Percentiles rank a stretch among this genome's conserved stretches.
phyloP scores from a whole-genome alignment of 1,284 basidiomycete genomes.

The Cutaneotrichosporon daszewskae region DNA sequence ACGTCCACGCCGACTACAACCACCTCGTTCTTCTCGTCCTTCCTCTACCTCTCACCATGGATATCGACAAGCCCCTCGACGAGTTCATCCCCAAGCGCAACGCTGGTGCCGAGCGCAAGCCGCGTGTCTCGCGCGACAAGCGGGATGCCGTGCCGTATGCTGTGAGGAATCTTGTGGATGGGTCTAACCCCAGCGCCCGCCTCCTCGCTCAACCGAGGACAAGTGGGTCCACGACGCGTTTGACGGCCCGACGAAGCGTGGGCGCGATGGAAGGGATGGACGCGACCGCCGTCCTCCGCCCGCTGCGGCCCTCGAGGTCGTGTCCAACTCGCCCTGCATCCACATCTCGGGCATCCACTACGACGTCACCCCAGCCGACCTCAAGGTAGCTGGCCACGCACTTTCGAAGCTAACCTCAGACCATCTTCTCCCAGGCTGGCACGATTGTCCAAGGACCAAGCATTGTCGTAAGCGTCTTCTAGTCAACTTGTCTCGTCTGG shows the following conservation, averaged over 20 bases:
- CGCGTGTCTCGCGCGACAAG: conserved; percentile 17
- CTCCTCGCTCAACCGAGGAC: conserved; percentile 41
- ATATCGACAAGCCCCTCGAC: conserved; percentile 46
- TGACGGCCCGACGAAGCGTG: conserved; percentile 16
- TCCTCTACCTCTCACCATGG: conserved; percentile 27
- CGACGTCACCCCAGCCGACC: conserved; percentile 80
- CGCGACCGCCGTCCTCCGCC: conserved; percentile 3
- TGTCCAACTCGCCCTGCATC: conserved; percentile 58
- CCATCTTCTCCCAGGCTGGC: conserved; percentile 87
- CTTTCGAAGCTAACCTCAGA: conserved; percentile 49
- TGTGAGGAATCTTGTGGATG: conserved; percentile 17
- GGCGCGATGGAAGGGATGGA: conserved; percentile 10
- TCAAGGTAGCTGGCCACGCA: conserved; percentile 56
- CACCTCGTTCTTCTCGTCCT: neutral
- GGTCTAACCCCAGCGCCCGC: conserved; percentile 35
- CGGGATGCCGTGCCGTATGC: conserved; percentile 32
- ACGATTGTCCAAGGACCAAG: conserved; percentile 83
- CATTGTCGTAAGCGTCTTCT: conserved; percentile 75
- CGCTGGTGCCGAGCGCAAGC: conserved; percentile 14
- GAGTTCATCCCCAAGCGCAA: conserved; percentile 33
- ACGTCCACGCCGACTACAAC: too few species aligned
- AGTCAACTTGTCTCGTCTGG: neutral
- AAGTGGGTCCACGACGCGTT: conserved; percentile 48
- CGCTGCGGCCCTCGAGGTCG: conserved; percentile 23
- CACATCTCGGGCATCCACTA: conserved; percentile 87